A percentile compares a stretch with the other conserved stretches of the same genome.
These are phyloP conservation scores for Diatrype stigma DNA, from an alignment of 2,329 filamentous ascomycete species.

Conservation along the genomic window DNA sequence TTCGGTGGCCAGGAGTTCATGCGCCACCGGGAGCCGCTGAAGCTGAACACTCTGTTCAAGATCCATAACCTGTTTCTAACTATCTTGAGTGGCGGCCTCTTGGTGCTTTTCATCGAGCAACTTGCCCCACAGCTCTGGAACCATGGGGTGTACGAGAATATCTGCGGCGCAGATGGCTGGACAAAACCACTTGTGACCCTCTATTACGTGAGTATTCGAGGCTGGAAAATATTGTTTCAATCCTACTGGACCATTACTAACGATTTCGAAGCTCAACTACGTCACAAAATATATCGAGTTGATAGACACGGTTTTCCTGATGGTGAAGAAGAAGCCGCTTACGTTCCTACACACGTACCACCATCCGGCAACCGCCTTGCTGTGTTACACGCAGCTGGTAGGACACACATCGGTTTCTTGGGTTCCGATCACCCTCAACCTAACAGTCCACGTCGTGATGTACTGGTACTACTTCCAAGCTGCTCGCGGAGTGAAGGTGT, in stretches of 20 bases:
- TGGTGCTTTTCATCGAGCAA: slow-evolving; percentile 88
- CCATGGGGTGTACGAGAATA: slow-evolving; percentile 81
- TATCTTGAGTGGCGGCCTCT: slow-evolving; percentile 71
- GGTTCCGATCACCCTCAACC: slow-evolving; percentile 89
- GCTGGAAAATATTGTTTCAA: too few species aligned
- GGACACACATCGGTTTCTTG: slow-evolving; percentile 91
- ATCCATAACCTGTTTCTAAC: slow-evolving; percentile 96
- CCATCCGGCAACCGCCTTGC: slow-evolving; percentile 91
- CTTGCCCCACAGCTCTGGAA: slow-evolving; percentile 77
- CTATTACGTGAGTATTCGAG: slow-evolving; percentile 75
- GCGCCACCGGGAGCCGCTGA: slow-evolving; percentile 79
- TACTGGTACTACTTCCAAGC: slow-evolving; percentile 99
- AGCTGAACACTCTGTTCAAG: slow-evolving; percentile 86
- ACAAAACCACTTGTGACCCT: slow-evolving; percentile 88
- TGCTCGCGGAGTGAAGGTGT: slow-evolving; percentile 88
- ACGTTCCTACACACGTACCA: slow-evolving; percentile 99
- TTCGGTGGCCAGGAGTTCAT: slow-evolving; percentile 91
- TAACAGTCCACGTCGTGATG: slow-evolving; percentile 96
- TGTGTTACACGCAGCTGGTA: slow-evolving; percentile 96
- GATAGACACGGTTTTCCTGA: slow-evolving; percentile 91
- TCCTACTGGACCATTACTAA: too few species aligned
- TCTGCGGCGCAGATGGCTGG: slow-evolving; percentile 81
- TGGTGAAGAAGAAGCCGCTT: slow-evolving; percentile 98
- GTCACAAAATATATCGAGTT: slow-evolving; percentile 97
- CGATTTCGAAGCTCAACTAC: slow-evolving; percentile 84